Base-by-base conservation (phyloP, 345 rosid species). In the Stellera chamaejasme region DNA sequence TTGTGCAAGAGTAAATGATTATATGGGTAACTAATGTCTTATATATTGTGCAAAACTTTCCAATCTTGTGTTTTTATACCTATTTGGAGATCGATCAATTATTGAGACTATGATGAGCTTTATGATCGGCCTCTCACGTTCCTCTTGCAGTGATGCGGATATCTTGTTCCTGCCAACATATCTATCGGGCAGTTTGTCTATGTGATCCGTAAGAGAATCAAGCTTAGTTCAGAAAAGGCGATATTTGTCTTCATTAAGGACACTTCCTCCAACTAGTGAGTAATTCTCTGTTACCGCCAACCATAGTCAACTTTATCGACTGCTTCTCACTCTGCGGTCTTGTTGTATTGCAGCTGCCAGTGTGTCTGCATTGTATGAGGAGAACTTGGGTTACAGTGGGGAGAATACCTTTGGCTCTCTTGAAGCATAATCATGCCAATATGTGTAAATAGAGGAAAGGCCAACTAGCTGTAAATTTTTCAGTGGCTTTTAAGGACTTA, bases 381-480 rank as follows among this genome's bases (percentile, higher is more conserved):
- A 56, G n/a, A 27, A 62, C 42, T 51, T 69, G 68, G 57, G 48
- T 60, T 63, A 69, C 60, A 54, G 73, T 50, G 65, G 60, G 12
- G 73, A 69, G 64, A 63, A 62, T 28, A 69, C 73, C 27, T 69
- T 69, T 42, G 73, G 70, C 39, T 32, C 9, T 32, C 39, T 62
- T 49, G 57, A 43, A 32, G 60, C 68, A 9, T 52, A 49, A 36
- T 27, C 42, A 41, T 27, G 13, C 50, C 60, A 5, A 57, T 43
- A 39, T 48, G n/a, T 72, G 68, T 71, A 64, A 55, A 69, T 64
- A 68, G 58, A 25, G 27, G 11, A 43, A 52, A 56, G 43, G 39
- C 39, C 5, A 32, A 11, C 44, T 68, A 68, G 63, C 10, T 60
- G 77, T 73, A 79, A 57, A 76, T 75, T 66, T 71, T 64, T 27